A percentile compares a stretch with the other conserved stretches of the same genome.
Conservation (phyloP, 768 basidiomycete genomes). For the Neoboletus magnificus region DNA sequence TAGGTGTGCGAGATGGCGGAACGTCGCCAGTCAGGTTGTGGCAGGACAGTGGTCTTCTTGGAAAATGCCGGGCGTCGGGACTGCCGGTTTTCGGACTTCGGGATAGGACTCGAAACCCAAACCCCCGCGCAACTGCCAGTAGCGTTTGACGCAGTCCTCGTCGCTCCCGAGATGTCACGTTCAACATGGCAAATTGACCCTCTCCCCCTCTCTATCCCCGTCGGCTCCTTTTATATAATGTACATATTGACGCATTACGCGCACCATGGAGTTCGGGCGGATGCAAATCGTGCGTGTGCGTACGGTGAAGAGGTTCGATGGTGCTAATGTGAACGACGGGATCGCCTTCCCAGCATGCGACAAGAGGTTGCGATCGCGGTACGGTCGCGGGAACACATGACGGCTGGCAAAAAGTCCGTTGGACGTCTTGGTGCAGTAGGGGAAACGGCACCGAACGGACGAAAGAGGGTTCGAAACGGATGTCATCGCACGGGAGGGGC, state of each 20-base stretch:
- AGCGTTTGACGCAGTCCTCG: slow-evolving; percentile 7
- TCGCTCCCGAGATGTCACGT: slow-evolving; percentile 27
- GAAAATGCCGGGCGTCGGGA: slow-evolving; percentile 14
- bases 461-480: not conserved
- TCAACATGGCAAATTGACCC: slow-evolving; percentile 10
- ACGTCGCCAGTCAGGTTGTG: not conserved
- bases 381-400: slow-evolving; percentile 24
- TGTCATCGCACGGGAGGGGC: not conserved
- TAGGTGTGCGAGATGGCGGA: not conserved
- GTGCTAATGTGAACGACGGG: not conserved
- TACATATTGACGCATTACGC: slow-evolving; percentile 5
- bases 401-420: slow-evolving; percentile 9
- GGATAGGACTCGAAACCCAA: slow-evolving; percentile 1
- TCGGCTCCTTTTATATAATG: slow-evolving; percentile 10
- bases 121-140: not conserved
- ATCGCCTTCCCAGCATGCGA: not conserved
- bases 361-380: slow-evolving; percentile 24
- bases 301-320: slow-evolving; percentile 3
- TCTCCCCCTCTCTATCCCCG: slow-evolving; percentile 17
- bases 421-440: slow-evolving; percentile 1
- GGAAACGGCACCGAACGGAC: slow-evolving; percentile 1
- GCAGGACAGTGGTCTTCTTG: slow-evolving; percentile 3
- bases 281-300: slow-evolving; percentile 6
- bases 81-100: slow-evolving; percentile 1
- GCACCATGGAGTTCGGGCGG: not conserved